Base-by-base conservation (phyloP, 495 filamentous ascomycete genomes). In the Penicillium riverlandense region DNA sequence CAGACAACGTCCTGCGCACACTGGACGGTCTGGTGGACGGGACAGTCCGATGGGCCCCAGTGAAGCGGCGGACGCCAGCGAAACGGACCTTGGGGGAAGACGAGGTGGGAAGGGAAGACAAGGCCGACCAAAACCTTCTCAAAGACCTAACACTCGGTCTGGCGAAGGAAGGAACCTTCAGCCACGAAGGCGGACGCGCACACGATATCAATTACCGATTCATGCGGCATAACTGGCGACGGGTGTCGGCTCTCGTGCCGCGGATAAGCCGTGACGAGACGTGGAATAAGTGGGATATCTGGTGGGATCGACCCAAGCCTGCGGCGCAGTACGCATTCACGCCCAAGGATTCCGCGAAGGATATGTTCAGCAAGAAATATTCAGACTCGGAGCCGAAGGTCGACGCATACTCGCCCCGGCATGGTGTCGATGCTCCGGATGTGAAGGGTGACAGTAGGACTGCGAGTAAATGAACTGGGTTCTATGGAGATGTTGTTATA, bases 1-100 rank as follows among this genome's bases (percentile, higher is more conserved):
- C 85, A 0, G 48, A 67, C 15, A 48, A 66, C 11, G 87, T 92
- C 45, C 86, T 85, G 69, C 62, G 76, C 22, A 53, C 71, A 29
- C 62, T 98, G 8, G 61, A 72, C 10, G 73, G 69, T 12, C 52
- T 95, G 9, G 70, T 79, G 0, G 52, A 63, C 9, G 89, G 85
- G 1, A 58, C 35, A 40, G 40, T 51, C 3, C 68, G 58, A 49
- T 75, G 71, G 59, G 62, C 43, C 40, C 67, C 69, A 8, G 50
- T 64, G 3, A 57, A 55, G 15, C 60, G 70, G 37, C 71, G 65
- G 42, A 58, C 50, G 41, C 50, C 55, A 37, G 45, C 47, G 1
- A 8, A 47, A 42, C 29, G 35, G 31, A 37, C 13, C 13, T 29
- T 27, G 12, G 37, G 31, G 36, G 33, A 47, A 38, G 40, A 45